These are phyloP conservation scores for Rhodotorula glutinis DNA, from an alignment of 1,284 basidiomycete genomes.

Conservation along the genomic window DNA sequence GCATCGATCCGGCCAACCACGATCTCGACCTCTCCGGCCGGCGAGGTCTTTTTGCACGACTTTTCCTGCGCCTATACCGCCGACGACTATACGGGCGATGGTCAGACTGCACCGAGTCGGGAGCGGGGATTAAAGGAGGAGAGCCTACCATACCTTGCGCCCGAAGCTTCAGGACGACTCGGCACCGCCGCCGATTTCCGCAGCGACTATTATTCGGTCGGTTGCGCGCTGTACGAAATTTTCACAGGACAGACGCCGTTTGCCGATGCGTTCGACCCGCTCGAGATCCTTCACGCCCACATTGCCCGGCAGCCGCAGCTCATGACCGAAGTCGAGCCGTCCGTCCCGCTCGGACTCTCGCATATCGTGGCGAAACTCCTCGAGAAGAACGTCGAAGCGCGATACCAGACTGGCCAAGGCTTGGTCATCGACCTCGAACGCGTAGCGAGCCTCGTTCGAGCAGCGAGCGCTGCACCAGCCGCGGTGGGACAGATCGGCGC, in stretches of 20 bases:
- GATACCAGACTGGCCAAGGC: conserved; percentile 34
- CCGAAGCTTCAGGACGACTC: conserved; percentile 31
- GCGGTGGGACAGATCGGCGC: conserved; percentile 2
- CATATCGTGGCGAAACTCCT: conserved; percentile 36
- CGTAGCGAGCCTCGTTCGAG: conserved; percentile 10
- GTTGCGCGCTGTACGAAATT: conserved; percentile 32
- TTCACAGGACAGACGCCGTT: conserved; percentile 32
- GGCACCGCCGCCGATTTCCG: conserved; percentile 25
- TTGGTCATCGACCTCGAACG: conserved; percentile 34
- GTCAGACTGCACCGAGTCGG: conserved; percentile 15
- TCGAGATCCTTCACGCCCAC: conserved; percentile 38
- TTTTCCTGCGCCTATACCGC: conserved; percentile 32
- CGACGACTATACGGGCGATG: background rate
- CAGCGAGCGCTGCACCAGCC: background rate
- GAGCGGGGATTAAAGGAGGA: conserved; percentile 38
- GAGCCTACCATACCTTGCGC: conserved; percentile 33
- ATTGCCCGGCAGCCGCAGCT: conserved; percentile 26
- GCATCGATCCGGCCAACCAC: conserved; percentile 32
- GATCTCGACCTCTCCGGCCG: conserved; percentile 19
- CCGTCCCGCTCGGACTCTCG: conserved; percentile 27
- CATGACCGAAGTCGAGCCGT: conserved; percentile 21
- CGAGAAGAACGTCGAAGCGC: conserved; percentile 32
- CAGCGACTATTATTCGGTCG: conserved; percentile 34
- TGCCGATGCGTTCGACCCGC: conserved; percentile 25
- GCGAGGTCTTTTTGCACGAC: conserved; percentile 35